phyloP scores from a whole-genome alignment of 139 green algal species.

The Raphidocelis subcapitata region DNA sequence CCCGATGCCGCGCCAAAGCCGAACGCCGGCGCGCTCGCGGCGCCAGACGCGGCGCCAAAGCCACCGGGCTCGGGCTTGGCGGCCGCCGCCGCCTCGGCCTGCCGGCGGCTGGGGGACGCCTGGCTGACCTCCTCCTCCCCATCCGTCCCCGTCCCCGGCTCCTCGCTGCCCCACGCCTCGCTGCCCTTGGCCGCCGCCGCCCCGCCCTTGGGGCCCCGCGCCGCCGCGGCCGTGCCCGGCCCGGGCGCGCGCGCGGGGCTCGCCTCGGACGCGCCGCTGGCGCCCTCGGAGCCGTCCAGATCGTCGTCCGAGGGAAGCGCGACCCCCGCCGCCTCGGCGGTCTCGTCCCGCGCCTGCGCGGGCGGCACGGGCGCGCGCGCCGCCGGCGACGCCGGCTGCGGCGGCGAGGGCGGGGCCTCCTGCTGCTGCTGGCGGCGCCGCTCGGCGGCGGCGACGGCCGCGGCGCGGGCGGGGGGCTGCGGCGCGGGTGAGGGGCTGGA shows the following conservation, averaged over 20 bases:
- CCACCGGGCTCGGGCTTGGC: neutral
- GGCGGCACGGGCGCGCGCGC: too few species aligned
- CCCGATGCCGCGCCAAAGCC: neutral
- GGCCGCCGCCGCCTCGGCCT: neutral
- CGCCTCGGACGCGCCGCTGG: too few species aligned
- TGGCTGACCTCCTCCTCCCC: neutral
- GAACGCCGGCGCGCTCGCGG: constrained; percentile 1
- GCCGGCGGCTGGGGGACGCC: neutral
- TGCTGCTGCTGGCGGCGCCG: neutral
- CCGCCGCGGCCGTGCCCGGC: too few species aligned
- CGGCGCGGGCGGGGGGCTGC: neutral
- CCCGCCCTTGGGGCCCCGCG: too few species aligned
- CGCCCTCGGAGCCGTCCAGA: too few species aligned
- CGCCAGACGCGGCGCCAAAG: neutral
- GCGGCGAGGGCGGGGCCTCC: neutral
- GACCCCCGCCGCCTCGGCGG: too few species aligned
- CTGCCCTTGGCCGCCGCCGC: too few species aligned
- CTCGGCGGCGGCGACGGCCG: neutral
- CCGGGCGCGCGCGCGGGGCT: too few species aligned
- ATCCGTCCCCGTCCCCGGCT: too few species aligned
- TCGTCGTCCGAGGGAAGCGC: too few species aligned
- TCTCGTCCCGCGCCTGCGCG: too few species aligned
- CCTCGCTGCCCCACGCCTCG: too few species aligned
- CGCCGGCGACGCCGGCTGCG: neutral
- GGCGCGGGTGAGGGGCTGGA: constrained; percentile 25